A percentile compares a stretch with the other conserved stretches of the same genome.
Conservation (phyloP, 257 asterid species). For the Ilex aquifolium region DNA sequence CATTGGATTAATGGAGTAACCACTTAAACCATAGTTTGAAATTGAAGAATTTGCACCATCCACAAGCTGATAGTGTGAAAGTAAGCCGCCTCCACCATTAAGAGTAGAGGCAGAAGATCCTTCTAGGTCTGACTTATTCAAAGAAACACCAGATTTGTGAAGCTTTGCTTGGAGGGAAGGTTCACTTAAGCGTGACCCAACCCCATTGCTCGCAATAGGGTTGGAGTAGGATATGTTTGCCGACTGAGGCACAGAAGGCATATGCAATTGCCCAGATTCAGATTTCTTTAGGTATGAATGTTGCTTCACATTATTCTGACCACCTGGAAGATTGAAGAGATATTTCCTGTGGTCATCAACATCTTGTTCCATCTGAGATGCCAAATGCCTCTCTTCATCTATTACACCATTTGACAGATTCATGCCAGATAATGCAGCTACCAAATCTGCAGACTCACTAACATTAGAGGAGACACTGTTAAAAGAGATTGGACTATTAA, state of each 20-base stretch:
- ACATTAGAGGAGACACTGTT: conserved; percentile 48
- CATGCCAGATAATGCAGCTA: conserved; percentile 79
- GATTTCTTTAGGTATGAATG: conserved; percentile 39
- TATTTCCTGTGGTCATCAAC: conserved; percentile 42
- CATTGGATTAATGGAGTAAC: conserved; percentile 65
- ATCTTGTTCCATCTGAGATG: conserved; percentile 39
- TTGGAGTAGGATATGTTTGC: conserved; percentile 28
- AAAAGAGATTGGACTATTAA: conserved; percentile 49
- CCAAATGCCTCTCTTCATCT: conserved; percentile 40
- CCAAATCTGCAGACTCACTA: conserved; percentile 59
- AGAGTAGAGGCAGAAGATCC: conserved; percentile 47
- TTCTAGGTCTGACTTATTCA: conserved; percentile 46
- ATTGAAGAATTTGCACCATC: conserved; percentile 74
- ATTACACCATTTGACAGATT: conserved; percentile 58
- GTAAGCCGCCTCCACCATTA: conserved; percentile 46
- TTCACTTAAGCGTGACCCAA: conserved; percentile 32
- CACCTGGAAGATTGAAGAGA: conserved; percentile 50
- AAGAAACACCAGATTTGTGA: conserved; percentile 39
- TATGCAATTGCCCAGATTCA: conserved; percentile 33
- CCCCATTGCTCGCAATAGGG: conserved; percentile 29
- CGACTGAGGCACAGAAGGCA: conserved; percentile 28
- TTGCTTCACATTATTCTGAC: conserved; percentile 48
- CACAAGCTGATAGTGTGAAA: conserved; percentile 57
- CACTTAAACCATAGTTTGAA: conserved; percentile 50
- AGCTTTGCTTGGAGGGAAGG: conserved; percentile 36